These are phyloP conservation scores for Paracamarosporium sp. DNA, from an alignment of 2,329 filamentous ascomycete species.

Conservation along the genomic window DNA sequence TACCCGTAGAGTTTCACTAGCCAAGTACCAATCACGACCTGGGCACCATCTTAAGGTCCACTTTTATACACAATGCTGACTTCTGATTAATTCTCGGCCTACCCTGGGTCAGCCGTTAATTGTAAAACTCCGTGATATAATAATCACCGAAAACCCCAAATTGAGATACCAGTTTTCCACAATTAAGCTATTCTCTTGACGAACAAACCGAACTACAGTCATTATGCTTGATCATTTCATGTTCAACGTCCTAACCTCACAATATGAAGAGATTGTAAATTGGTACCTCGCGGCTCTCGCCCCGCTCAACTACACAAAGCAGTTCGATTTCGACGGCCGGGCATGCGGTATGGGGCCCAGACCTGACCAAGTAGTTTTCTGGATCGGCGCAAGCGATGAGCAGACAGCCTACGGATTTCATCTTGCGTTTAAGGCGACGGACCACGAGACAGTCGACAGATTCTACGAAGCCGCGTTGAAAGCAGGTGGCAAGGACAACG, in stretches of 20 bases:
- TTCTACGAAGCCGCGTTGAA: constrained; percentile 31
- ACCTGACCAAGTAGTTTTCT: constrained; percentile 18
- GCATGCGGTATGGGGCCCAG: constrained; percentile 25
- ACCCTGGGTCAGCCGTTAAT: too few relatives aligned
- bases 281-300: constrained; percentile 34
- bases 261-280: constrained; percentile 23
- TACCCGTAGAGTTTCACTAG: too few relatives aligned
- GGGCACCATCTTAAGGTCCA: too few relatives aligned
- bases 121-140: too few relatives aligned
- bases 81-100: too few relatives aligned
- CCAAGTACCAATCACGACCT: too few relatives aligned
- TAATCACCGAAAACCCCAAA: background rate
- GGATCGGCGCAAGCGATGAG: constrained; percentile 21
- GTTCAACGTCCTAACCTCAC: constrained; percentile 24
- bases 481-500: constrained; percentile 33
- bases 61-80: too few relatives aligned
- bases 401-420: constrained; percentile 14
- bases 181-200: background rate
- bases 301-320: constrained; percentile 32
- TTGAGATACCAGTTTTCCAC: background rate
- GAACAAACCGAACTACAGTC: too few relatives aligned
- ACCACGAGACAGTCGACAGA: constrained; percentile 22
- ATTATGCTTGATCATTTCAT: constrained; percentile 49
- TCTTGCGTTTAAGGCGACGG: constrained; percentile 26
- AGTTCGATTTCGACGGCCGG: constrained; percentile 23